These are phyloP conservation scores for Aspergillus sp. DNA, from an alignment of 2,329 filamentous ascomycete species.

Conservation along the genomic window DNA sequence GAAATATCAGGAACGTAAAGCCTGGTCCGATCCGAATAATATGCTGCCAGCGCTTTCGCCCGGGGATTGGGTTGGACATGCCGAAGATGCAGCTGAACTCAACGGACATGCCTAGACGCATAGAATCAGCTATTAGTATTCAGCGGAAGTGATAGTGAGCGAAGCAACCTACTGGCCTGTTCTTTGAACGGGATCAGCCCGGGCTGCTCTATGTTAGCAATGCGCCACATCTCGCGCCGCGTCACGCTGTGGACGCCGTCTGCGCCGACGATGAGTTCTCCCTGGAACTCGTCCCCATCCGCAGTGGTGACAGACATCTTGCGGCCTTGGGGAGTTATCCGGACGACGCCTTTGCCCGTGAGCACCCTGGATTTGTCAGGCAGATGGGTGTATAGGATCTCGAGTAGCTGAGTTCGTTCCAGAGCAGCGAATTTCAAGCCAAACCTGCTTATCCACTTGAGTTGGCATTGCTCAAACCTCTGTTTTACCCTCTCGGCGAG, in stretches of 20 bases:
- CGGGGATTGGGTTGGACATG: constrained; percentile 13
- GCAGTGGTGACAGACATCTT: constrained; percentile 26
- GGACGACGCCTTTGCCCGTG: constrained; percentile 24
- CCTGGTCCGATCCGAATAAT: constrained; percentile 7
- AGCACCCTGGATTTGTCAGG: constrained; percentile 29
- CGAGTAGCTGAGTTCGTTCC: constrained; percentile 17
- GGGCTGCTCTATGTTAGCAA: not conserved
- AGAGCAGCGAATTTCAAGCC: constrained; percentile 19
- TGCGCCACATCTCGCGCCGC: constrained; percentile 28
- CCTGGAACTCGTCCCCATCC: constrained; percentile 30
- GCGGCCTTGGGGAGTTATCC: constrained; percentile 17
- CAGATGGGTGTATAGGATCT: constrained; percentile 16
- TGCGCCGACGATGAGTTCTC: constrained; percentile 38
- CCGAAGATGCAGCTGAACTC: constrained; percentile 28
- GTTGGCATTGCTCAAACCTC: not conserved
- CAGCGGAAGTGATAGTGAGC: not conserved
- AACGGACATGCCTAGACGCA: constrained; percentile 7
- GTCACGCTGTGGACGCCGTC: constrained; percentile 42
- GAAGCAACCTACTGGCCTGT: not conserved
- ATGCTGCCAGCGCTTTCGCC: constrained; percentile 9
- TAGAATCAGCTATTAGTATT: not conserved
- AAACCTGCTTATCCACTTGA: not conserved
- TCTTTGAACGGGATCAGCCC: not conserved
- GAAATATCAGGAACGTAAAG: constrained; percentile 9
- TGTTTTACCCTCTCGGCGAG: no score